Evolutionary conservation across 345 rosid genomes (phyloP), one percentile per base, ranked within the genome.

Genomic region (Anastatica hierochuntica): DNA sequence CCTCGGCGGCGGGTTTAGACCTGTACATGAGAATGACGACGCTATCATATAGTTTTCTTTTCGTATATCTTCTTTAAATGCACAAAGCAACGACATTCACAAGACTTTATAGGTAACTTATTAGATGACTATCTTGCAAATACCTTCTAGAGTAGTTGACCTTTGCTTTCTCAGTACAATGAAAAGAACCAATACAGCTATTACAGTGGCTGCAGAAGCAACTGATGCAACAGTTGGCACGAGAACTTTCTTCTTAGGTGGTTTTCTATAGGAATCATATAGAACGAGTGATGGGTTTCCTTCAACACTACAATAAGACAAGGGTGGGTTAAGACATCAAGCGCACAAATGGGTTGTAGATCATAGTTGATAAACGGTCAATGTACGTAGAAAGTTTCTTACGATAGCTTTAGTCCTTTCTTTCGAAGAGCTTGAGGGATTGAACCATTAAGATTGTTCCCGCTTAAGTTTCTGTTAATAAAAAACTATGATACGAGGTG

Each of bases 391-490:
- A 35, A 55, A 14, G 16, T 35, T 46, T 46, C 63, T 58, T 58
- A 58, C 63, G 2, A 2, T 36, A 58, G 16, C 8, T 47, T 24
- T 6, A 58, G 46, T 37, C 46, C 45, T 5, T 24, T 37, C n/a
- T 44, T 58, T 37, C n/a, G 54, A 16, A 58, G 46, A 46, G 35
- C 35, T n/a, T 20, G 49, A 31, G 83, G 81, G 43, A 78, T 11
- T 5, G 63, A 24, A 42, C 83, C 83, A 8, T 35, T 37, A 18
- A 73, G 73, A 46, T 54, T 33, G 56, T 81, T 81, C 42, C 62
- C 48, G 9, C 36, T 15, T 46, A 76, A 41, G 60, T 70, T 72
- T 62, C 83, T 80, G 67, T 30, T 18, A 10, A 62, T 3, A 8
- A 6, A 6, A 3, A 8, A 29, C 8, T 8, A 5, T 6, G 9